These are phyloP conservation scores for Alloteropsis semialata DNA, from an alignment of 176 grass and related monocot genomes.

Conservation along the genomic window DNA sequence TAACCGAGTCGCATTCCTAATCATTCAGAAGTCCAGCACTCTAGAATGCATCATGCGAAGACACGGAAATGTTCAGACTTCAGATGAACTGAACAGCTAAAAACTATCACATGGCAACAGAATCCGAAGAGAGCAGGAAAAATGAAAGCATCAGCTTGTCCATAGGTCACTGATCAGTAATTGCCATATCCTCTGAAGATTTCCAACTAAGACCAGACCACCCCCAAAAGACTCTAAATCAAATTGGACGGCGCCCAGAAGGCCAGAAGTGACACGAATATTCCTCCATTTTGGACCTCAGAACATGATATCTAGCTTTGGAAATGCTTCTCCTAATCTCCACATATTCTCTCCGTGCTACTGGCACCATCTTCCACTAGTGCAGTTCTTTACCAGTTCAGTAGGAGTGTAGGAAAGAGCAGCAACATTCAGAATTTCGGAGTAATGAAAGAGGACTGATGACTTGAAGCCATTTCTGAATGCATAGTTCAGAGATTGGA, in stretches of 20 bases:
- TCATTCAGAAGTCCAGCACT: background rate
- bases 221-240: background rate
- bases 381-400: no score
- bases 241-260: background rate
- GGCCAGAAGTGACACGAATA: conserved; percentile 10
- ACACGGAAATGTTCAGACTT: background rate
- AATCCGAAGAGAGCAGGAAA: background rate
- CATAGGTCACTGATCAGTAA: background rate
- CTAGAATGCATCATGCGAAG: background rate
- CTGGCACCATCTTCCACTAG: background rate
- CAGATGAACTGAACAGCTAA: background rate
- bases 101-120: background rate
- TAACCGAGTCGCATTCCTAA: background rate
- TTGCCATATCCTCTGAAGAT: background rate
- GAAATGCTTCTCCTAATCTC: background rate
- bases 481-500: background rate
- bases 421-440: background rate
- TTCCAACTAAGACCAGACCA: background rate
- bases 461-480: background rate
- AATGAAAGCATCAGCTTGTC: conserved; percentile 32
- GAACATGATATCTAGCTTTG: background rate
- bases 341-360: background rate
- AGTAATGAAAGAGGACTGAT: background rate
- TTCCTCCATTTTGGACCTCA: background rate
- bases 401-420: no score